Percentiles rank a stretch among this genome's conserved stretches.
Evolutionary conservation across 1,284 basidiomycete genomes (phyloP).

Genomic region (Cystobasidium pallidum): DNA sequence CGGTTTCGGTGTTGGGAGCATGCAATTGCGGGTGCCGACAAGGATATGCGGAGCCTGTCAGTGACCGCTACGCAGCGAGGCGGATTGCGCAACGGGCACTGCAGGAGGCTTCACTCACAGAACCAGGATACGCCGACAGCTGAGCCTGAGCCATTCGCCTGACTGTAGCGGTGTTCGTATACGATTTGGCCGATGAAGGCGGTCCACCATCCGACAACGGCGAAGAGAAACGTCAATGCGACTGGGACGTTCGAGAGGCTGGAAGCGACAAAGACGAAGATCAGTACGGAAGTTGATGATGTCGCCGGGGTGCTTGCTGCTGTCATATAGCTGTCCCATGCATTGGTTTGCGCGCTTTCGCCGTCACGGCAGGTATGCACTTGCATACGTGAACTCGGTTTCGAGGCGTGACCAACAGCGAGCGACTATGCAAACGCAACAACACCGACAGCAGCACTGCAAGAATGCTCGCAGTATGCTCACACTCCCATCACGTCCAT

Average conservation of each 20-base stretch:
- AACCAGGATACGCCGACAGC: constrained; percentile 82
- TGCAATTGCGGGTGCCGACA: background rate
- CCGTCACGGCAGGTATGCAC: background rate
- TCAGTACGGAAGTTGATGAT: background rate
- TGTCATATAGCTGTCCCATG: background rate
- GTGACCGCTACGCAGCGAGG: background rate
- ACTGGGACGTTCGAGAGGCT: constrained; percentile 43
- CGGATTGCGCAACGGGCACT: constrained; percentile 2
- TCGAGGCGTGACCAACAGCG: background rate
- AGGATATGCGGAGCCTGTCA: background rate
- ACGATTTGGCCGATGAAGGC: constrained; percentile 74
- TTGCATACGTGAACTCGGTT: constrained; percentile 1
- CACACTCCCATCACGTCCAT: constrained; percentile 41
- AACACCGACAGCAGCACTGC: constrained; percentile 5
- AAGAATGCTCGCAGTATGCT: background rate
- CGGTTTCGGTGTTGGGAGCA: background rate
- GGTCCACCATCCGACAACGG: constrained; percentile 69
- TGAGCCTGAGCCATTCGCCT: constrained; percentile 46
- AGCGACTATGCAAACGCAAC: background rate
- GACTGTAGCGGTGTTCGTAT: constrained; percentile 50
- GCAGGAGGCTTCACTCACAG: constrained; percentile 67
- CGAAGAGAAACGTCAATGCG: constrained; percentile 40
- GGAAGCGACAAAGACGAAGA: background rate
- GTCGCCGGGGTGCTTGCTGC: background rate
- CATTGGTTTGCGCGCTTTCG: background rate